phyloP scores from a whole-genome alignment of 495 filamentous ascomycete genomes.

The Friedmanniomyces endolithicus region DNA sequence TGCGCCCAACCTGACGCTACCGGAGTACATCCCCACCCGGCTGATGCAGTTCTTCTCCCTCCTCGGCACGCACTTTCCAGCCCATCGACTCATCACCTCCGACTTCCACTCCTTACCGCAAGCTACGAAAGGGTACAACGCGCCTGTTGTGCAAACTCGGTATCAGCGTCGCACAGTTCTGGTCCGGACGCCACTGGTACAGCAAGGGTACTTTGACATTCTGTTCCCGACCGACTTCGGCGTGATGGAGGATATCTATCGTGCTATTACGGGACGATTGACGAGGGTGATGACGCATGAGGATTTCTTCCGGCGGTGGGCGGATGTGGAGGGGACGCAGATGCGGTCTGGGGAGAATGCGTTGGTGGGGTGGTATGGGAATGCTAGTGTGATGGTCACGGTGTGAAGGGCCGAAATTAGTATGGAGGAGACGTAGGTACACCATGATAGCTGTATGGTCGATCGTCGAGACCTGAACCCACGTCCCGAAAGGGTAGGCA shows the following conservation, averaged over 20 bases:
- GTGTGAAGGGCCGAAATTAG: conserved; percentile 33
- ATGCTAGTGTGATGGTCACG: conserved; percentile 77
- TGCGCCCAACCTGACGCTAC: conserved; percentile 55
- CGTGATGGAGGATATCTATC: conserved; percentile 77
- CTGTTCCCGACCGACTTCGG: conserved; percentile 93
- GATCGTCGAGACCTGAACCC: too few relatives aligned
- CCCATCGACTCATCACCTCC: conserved; percentile 72
- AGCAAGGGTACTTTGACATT: conserved; percentile 98
- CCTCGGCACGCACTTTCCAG: conserved; percentile 71
- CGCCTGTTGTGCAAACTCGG: conserved; percentile 89
- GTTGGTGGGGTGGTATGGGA: conserved; percentile 84
- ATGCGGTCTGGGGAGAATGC: conserved; percentile 88
- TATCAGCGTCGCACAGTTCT: conserved; percentile 76
- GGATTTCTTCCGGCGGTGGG: conserved; percentile 80
- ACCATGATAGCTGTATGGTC: too few relatives aligned
- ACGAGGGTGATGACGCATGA: conserved; percentile 76
- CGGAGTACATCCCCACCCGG: conserved; percentile 88
- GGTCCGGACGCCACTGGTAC: conserved; percentile 83
- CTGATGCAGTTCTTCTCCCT: conserved; percentile 96
- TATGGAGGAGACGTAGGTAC: too few relatives aligned
- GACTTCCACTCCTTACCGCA: conserved; percentile 84
- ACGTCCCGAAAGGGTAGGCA: too few relatives aligned
- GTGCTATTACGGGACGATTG: conserved; percentile 79
- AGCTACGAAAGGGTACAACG: conserved; percentile 68
- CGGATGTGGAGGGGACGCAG: conserved; percentile 77